Conservation (phyloP, 148 eudicot genomes). For the Spergularia marina region DNA sequence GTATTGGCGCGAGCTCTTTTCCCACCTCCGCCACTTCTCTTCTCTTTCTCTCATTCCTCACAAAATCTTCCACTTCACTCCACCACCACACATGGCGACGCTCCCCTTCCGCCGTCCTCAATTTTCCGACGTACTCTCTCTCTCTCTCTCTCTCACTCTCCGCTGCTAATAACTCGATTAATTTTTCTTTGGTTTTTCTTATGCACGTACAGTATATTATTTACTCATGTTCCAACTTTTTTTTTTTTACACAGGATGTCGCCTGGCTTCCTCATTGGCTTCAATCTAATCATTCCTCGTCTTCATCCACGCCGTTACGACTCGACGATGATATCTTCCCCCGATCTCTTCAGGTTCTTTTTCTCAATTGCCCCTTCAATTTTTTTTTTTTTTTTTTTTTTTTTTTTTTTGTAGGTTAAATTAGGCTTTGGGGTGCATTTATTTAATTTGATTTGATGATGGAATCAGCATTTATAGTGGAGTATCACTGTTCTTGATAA, state of each 20-base stretch:
- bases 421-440: too few species aligned
- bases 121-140: slow-evolving; percentile 37
- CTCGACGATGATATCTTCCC: background rate
- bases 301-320: background rate
- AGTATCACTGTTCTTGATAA: too few species aligned
- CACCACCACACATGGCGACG: slow-evolving; percentile 17
- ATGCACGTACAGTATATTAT: background rate
- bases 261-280: slow-evolving; percentile 45
- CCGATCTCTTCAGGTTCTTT: slow-evolving; percentile 27
- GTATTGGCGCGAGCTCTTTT: too few species aligned
- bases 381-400: background rate
- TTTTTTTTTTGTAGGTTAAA: background rate
- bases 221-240: too few species aligned
- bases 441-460: too few species aligned
- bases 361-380: background rate
- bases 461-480: too few species aligned
- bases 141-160: slow-evolving; percentile 7
- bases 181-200: background rate
- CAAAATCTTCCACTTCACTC: background rate
- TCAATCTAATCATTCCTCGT: slow-evolving; percentile 26
- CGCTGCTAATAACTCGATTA: background rate
- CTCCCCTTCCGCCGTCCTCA: slow-evolving; percentile 40
- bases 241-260: slow-evolving; percentile 24
- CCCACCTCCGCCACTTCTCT: too few species aligned
- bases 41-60: too few species aligned